Base-by-base conservation (phyloP, 192 early-diverging fungal species). In the Podila epicladia region DNA sequence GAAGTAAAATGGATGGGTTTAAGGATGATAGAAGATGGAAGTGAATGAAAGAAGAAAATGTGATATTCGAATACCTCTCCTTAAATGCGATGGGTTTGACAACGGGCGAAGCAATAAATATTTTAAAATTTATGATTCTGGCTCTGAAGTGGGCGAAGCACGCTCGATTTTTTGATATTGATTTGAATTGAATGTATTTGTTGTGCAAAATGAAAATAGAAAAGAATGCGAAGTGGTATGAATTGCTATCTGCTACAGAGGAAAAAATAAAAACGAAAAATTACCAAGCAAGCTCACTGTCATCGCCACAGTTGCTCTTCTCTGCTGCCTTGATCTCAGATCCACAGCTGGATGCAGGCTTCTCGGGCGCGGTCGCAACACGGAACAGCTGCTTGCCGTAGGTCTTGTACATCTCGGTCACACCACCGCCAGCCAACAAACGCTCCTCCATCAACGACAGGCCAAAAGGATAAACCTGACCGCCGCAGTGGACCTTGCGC, bases 371-470 rank as follows among this genome's bases (percentile, higher is more conserved):
- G 55, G 91, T 90, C 31, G 92, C 92, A 20, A 88, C 91, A 41
- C 92, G 88, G 91, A 93, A 93, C 33, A 93, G 82, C 71, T 87
- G 85, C 73, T 89, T 86, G 73, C 91, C 91, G 82, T 92, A 92
- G 65, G 91, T 92, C 66, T 91, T 86, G 90, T 93, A 93, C 91
- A 93, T 92, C 84, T 92, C 88, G 13, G 91, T 93, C 9, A 93
- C 92, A 67, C 92, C 92, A 75, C 92, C 92, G 61, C 90, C 91
- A 33, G 85, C 82, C 71, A 93, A 88, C 66, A 93, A 85, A 45
- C 88, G 88, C 87, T 92, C 91, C 84, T 93, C 91, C 90, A 93
- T 92, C 65, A 86, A 85, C 12, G 89, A 91, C 60, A 93, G 76
- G 33, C 83, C 87, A 67, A 93, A 93, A 55, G 74, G 48, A 69